Conservation (phyloP, 2,329 filamentous ascomycete species). For the Ceratocystis cubensis region DNA sequence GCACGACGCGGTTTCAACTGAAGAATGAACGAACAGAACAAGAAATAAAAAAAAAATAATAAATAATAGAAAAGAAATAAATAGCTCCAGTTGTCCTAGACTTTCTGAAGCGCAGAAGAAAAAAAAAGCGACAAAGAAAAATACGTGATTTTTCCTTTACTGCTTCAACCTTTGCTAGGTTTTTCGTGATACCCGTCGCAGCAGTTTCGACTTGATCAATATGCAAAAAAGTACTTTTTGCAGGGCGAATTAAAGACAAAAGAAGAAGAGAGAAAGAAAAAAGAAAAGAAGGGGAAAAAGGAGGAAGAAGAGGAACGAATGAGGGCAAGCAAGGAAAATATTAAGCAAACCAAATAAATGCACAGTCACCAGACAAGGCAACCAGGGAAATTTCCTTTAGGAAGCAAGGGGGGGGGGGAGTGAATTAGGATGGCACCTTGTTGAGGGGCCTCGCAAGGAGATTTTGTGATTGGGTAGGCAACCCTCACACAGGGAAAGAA, state of each 20-base stretch:
- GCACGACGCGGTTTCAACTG: neutral
- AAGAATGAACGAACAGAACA: slow-evolving; percentile 12
- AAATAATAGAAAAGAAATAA: slow-evolving; percentile 12
- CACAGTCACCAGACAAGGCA: slow-evolving; percentile 3
- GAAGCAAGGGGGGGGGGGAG: slow-evolving; percentile 9
- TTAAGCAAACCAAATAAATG: slow-evolving; percentile 18
- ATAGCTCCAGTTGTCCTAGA: neutral
- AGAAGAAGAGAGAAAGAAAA: slow-evolving; percentile 21
- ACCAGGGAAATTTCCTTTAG: slow-evolving; percentile 8
- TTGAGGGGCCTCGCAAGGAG: slow-evolving; percentile 18
- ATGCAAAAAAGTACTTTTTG: neutral
- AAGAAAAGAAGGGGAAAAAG: slow-evolving; percentile 15
- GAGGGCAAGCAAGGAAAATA: slow-evolving; percentile 21
- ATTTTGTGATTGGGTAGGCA: slow-evolving; percentile 12
- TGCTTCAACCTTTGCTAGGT: neutral
- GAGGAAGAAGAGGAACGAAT: slow-evolving; percentile 19
- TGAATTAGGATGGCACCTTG: slow-evolving; percentile 9
- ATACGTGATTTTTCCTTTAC: neutral
- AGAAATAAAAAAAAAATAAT: slow-evolving; percentile 16
- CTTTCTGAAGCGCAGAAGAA: neutral
- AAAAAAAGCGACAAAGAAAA: neutral
- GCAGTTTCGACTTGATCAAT: neutral
- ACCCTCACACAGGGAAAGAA: neutral
- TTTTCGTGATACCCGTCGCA: neutral
- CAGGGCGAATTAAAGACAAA: slow-evolving; percentile 10